Base-by-base conservation (phyloP, 352 stramenopile species). In the Chrysophaeum taylorii region DNA sequence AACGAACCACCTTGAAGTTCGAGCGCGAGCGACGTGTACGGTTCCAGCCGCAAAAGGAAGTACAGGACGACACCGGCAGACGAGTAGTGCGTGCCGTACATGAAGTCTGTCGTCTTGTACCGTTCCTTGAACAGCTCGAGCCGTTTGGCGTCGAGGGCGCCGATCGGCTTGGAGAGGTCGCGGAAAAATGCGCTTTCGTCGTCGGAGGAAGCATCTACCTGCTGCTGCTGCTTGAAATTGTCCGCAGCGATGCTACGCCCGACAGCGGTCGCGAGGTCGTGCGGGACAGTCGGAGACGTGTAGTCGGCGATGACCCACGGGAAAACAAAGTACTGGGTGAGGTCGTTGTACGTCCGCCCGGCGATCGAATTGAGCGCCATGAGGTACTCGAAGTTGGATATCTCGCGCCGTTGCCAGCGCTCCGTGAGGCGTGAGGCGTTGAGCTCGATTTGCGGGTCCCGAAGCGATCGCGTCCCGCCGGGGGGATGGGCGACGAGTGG, bases 301-400 rank as follows among this genome's bases (percentile, higher is more conserved):
- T 98, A 99, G 81, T 99, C 96, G 18, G 85, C 76, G 16, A 99
- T 74, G 21, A 99, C 83, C 96, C 96, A 99, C 21, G 95, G 96
- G 72, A 99, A 98, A 12, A 99, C 92, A 23, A 96, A 94, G 79
- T 99, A 99, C 77, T 87, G 81, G 25, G 92, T 97, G 43, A 94
- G 82, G 73, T 94, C 87, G 74, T 92, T 92, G 77, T 92, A 92
- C 16, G 82, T 95, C 23, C 92, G 75, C 15, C 93, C 92, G 5
- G 91, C 89, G 69, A 97, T 89, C 7, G 92, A 88, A 77, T 97
- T 97, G n/a, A 97, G 79, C 37, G 92, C 84, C 89, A 97, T 97
- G 27, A 97, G 80, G 70, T 98, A 97, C 62, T 96, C 90, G 64
- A 97, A 98, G 69, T 92, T 94, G 61, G 76, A 85, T 39, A 95